Evolutionary conservation across 2,329 filamentous ascomycete species (phyloP), one percentile per base, ranked within the genome.

Genomic region (Fusarium mexicanum): DNA sequence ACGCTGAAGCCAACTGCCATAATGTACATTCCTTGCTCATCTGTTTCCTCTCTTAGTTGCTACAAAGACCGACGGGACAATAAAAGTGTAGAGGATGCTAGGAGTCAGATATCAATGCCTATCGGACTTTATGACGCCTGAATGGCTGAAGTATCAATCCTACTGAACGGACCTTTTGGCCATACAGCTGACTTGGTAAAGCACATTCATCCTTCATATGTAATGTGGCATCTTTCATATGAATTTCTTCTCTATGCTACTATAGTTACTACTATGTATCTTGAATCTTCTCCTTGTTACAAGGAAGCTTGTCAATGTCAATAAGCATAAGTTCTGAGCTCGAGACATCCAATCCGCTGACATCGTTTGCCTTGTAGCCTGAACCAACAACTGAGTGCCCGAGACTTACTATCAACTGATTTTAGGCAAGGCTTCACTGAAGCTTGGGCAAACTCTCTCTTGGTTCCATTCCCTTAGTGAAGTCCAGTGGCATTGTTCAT

Each of bases 51-150:
- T 29, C 18, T 14, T 2, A 20, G 14, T 20, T 22, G 13, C 20
- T 18, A n/a, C 5, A 11, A 18, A 33, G 7, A n/a, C 11, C 11
- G 29, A 33, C 7, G 5, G 14, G 16, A 6, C 5, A n/a, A 2
- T 1, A 3, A n/a, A 18, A 24, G 14, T n/a, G 22, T 24, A 33
- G 16, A 7, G 22, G 6, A 35, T 35, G 8, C 33, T 14, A 3
- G 1, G 3, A 12, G 47, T n/a, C 22, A 24, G 47, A 4, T 1
- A 3, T 3, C 17, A 6, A 12, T 13, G 8, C 16, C 20, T 24
- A 9, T 18, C 16, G 6, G 47, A 24, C 29, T 50, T 24, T 2
- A 11, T 17, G 29, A 24, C 2, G 22, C 26, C 18, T 31, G 18
- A 11, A 29, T 22, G 26, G 26, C 9, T 47, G 26, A 11, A 17